Conservation (phyloP, 2,329 filamentous ascomycete species). For the Sphaerulina vaccinii region DNA sequence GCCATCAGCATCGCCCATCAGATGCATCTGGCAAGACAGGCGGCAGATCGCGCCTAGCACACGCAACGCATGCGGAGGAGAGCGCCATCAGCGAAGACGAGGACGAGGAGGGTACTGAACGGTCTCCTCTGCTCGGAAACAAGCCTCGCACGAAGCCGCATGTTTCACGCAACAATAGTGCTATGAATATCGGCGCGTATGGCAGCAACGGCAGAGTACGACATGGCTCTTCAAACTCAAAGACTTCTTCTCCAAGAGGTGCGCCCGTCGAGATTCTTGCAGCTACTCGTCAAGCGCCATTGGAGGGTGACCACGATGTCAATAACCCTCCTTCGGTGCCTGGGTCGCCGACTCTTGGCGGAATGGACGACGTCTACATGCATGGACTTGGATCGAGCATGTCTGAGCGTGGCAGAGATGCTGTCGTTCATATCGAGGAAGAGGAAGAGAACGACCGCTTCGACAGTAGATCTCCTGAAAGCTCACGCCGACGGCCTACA, state of each 20-base stretch:
- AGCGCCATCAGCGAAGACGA: slow-evolving; percentile 40
- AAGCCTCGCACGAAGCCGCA: slow-evolving; percentile 33
- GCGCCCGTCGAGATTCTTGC: slow-evolving; percentile 14
- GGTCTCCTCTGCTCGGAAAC: slow-evolving; percentile 54
- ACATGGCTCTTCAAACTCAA: slow-evolving; percentile 31
- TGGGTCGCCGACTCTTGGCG: slow-evolving; percentile 55
- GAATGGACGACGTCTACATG: slow-evolving; percentile 65
- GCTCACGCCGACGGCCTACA: slow-evolving; percentile 48
- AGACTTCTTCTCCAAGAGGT: slow-evolving; percentile 27
- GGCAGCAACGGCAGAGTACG: slow-evolving; percentile 33
- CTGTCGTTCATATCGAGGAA: slow-evolving; percentile 52
- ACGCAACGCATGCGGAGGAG: slow-evolving; percentile 11
- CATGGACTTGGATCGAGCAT: slow-evolving; percentile 57
- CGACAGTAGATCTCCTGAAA: slow-evolving; percentile 42
- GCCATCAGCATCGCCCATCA: slow-evolving; percentile 25
- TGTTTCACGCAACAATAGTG: slow-evolving; percentile 32
- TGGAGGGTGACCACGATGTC: slow-evolving; percentile 49
- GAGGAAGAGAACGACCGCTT: slow-evolving; percentile 29
- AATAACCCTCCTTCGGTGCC: slow-evolving; percentile 66
- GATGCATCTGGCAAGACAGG: slow-evolving; percentile 18
- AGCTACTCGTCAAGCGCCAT: slow-evolving; percentile 11
- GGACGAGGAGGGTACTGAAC: slow-evolving; percentile 51
- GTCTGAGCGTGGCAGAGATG: slow-evolving; percentile 44
- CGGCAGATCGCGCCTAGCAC: slow-evolving; percentile 8
- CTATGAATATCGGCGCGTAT: slow-evolving; percentile 3